Evolutionary conservation across 768 basidiomycete species (phyloP).

Genomic region (Tulasnella sp.): DNA sequence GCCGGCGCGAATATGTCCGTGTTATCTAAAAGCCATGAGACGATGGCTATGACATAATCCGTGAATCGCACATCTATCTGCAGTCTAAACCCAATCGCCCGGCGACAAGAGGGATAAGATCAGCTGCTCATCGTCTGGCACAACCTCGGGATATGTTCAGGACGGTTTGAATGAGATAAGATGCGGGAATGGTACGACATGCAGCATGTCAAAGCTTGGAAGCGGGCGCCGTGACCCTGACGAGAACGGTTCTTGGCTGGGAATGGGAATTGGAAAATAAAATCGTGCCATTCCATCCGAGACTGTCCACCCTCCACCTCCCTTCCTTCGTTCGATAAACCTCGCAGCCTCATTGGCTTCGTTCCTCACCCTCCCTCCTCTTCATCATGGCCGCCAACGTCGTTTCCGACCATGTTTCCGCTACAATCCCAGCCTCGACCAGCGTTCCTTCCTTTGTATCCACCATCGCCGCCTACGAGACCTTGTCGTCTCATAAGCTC

Average conservation of each 20-base stretch:
- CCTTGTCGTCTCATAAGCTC: conserved; percentile 23
- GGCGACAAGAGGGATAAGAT: neutral
- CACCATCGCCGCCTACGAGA: conserved; percentile 8
- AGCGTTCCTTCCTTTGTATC: conserved; percentile 11
- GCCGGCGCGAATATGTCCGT: neutral
- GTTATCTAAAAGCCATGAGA: neutral
- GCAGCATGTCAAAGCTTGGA: neutral
- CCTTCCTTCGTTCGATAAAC: neutral
- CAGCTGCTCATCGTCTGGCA: neutral
- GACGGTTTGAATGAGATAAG: neutral
- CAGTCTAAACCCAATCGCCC: neutral
- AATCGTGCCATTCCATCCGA: conserved; percentile 18
- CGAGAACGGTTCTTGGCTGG: conserved; percentile 8
- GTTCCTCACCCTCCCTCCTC: conserved; percentile 2
- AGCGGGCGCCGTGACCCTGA: conserved; percentile 13
- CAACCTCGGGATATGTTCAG: neutral
- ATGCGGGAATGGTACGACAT: neutral
- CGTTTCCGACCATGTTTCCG: conserved; percentile 10
- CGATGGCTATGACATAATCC: conserved; percentile 4
- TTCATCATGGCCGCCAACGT: conserved; percentile 17
- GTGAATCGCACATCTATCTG: neutral
- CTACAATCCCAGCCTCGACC: conserved; percentile 13
- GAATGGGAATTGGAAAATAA: conserved; percentile 18
- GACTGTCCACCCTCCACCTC: conserved; percentile 1
- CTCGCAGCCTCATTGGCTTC: conserved; percentile 7